These are phyloP conservation scores for Termitomyces heimii DNA, from an alignment of 768 basidiomycete genomes.

Conservation along the genomic window DNA sequence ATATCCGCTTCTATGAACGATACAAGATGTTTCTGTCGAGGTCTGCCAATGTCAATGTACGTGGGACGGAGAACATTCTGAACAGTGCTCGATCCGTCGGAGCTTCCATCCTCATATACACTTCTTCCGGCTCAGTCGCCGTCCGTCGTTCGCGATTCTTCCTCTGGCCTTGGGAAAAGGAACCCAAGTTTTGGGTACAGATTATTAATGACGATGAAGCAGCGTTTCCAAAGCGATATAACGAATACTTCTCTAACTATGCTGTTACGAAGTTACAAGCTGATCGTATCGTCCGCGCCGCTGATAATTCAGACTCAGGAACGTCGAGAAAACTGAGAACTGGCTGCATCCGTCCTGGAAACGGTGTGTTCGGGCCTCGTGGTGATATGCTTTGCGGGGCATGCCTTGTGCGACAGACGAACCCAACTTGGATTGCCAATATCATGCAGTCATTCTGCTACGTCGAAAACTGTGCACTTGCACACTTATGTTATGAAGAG, in stretches of 20 bases:
- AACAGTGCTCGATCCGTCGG: slow-evolving; percentile 50
- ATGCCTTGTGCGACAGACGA: slow-evolving; percentile 53
- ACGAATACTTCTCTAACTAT: slow-evolving; percentile 75
- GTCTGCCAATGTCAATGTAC: slow-evolving; percentile 59
- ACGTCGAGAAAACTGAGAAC: slow-evolving; percentile 41
- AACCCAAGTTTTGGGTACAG: slow-evolving; percentile 55
- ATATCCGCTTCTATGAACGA: slow-evolving; percentile 74
- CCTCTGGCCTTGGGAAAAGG: slow-evolving; percentile 72
- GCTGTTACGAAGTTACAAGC: slow-evolving; percentile 59
- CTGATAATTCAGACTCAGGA: slow-evolving; percentile 26
- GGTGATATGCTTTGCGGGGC: slow-evolving; percentile 66
- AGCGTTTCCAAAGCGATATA: slow-evolving; percentile 44
- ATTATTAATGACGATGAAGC: slow-evolving; percentile 56
- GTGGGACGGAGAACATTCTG: slow-evolving; percentile 64
- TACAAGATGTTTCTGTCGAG: slow-evolving; percentile 39
- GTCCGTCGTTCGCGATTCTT: slow-evolving; percentile 55
- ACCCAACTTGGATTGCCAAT: slow-evolving; percentile 56
- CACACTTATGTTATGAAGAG: slow-evolving; percentile 69
- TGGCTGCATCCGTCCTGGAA: slow-evolving; percentile 74
- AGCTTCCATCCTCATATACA: slow-evolving; percentile 57
- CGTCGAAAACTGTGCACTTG: slow-evolving; percentile 71
- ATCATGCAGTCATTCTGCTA: slow-evolving; percentile 62
- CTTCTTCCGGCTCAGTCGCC: slow-evolving; percentile 65
- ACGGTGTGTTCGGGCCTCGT: slow-evolving; percentile 70
- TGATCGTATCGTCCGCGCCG: slow-evolving; percentile 39